Percentiles rank a stretch among this genome's conserved stretches.
These are phyloP conservation scores for Rutidosis leptorrhynchoides DNA, from an alignment of 129 eudicot genomes.

Conservation along the genomic window DNA sequence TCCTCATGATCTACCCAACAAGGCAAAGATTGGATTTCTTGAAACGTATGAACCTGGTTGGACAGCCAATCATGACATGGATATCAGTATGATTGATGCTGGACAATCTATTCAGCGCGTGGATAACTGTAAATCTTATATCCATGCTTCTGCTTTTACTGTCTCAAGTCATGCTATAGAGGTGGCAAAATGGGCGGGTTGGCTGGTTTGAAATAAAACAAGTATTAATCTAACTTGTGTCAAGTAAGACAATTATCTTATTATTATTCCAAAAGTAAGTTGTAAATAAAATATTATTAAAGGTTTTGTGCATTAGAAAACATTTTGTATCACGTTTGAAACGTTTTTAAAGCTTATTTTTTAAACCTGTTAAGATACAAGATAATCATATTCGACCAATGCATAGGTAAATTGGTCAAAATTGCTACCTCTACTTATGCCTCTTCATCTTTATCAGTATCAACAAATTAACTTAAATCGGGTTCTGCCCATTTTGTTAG, in stretches of 20 bases:
- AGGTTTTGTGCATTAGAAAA: background rate
- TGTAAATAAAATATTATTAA: background rate
- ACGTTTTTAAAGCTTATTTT: background rate
- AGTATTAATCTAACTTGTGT: background rate
- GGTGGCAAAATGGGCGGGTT: background rate
- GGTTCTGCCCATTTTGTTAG: background rate
- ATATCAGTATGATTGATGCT: conserved; percentile 56
- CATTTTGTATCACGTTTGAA: background rate
- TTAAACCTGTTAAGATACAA: background rate
- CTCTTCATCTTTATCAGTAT: background rate
- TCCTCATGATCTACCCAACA: conserved; percentile 98
- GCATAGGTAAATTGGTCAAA: background rate
- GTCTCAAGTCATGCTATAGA: background rate
- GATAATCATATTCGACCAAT: background rate
- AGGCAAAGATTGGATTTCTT: conserved; percentile 94
- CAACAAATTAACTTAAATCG: background rate
- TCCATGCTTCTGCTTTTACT: background rate
- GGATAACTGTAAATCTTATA: conserved; percentile 34
- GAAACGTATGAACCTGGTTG: conserved; percentile 99
- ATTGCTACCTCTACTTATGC: background rate
- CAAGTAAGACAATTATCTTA: background rate
- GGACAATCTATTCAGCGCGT: conserved; percentile 63
- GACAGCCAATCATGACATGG: conserved; percentile 90
- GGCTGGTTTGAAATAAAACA: background rate
- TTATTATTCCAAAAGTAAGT: background rate